Evolutionary conservation across 2,329 filamentous ascomycete species (phyloP).

Genomic region (Penicillium sp.): DNA sequence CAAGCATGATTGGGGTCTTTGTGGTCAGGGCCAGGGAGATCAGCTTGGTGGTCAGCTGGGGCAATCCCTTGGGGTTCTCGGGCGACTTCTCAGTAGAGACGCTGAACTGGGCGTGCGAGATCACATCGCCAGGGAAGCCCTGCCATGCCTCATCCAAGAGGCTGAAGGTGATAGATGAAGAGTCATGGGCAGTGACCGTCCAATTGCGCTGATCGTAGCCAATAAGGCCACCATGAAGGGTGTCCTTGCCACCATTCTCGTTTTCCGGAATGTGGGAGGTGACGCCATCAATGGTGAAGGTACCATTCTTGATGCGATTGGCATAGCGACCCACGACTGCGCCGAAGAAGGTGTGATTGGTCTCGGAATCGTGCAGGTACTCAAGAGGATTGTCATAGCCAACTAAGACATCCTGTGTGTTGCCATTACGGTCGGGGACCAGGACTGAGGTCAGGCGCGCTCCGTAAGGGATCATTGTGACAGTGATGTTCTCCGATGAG

Average conservation of each 20-base stretch:
- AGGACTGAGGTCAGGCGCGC: constrained; percentile 49
- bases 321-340: constrained; percentile 54
- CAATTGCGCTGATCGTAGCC: constrained; percentile 53
- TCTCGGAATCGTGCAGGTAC: constrained; percentile 47
- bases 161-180: constrained; percentile 47
- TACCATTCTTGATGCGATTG: constrained; percentile 58
- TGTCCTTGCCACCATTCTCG: constrained; percentile 52
- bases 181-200: constrained; percentile 46
- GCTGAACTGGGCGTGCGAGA: constrained; percentile 48
- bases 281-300: constrained; percentile 51
- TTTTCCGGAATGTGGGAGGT: constrained; percentile 52
- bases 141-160: constrained; percentile 46
- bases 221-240: constrained; percentile 52
- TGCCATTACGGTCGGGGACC: constrained; percentile 52
- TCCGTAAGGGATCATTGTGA: constrained; percentile 50
- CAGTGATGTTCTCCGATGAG: constrained; percentile 48
- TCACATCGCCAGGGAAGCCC: constrained; percentile 48
- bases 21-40: constrained; percentile 47
- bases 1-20: constrained; percentile 51
- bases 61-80: constrained; percentile 41
- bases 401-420: constrained; percentile 50
- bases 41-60: constrained; percentile 46
- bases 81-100: constrained; percentile 39
- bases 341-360: constrained; percentile 50
- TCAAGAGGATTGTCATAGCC: constrained; percentile 51